These are phyloP conservation scores for Chrysoporthe puriensis DNA, from an alignment of 2,329 filamentous ascomycete species.

Conservation along the genomic window DNA sequence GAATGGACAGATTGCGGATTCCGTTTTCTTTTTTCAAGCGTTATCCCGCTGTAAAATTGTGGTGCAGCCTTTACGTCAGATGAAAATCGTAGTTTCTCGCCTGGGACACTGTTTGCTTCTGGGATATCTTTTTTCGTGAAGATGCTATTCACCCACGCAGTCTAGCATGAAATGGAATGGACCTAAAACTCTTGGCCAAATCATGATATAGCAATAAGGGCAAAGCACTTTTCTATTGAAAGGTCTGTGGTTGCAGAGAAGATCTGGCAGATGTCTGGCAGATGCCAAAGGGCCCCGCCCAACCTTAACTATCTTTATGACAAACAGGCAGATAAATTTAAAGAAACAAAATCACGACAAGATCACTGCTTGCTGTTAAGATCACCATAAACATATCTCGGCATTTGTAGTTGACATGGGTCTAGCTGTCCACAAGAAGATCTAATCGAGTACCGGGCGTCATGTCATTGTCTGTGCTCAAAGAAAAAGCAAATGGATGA, in stretches of 20 bases:
- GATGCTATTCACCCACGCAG: too few species aligned
- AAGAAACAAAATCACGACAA: not conserved
- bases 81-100: not conserved
- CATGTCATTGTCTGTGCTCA: too few species aligned
- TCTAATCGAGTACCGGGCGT: too few species aligned
- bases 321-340: not conserved
- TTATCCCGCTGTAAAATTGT: too few species aligned
- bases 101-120: not conserved
- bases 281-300: too few species aligned
- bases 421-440: not conserved
- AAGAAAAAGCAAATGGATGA: too few species aligned
- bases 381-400: not conserved
- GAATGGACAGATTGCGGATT: too few species aligned
- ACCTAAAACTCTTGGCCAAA: not conserved
- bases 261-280: too few species aligned
- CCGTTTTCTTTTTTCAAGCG: too few species aligned
- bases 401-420: not conserved
- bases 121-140: too few species aligned
- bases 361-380: not conserved
- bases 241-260: not conserved
- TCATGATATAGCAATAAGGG: not conserved
- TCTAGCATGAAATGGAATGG: not conserved
- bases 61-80: not conserved
- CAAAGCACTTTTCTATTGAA: not conserved
- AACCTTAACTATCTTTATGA: not conserved